These are phyloP conservation scores for Tuber indicum DNA, from an alignment of 495 filamentous ascomycete genomes.

Conservation along the genomic window DNA sequence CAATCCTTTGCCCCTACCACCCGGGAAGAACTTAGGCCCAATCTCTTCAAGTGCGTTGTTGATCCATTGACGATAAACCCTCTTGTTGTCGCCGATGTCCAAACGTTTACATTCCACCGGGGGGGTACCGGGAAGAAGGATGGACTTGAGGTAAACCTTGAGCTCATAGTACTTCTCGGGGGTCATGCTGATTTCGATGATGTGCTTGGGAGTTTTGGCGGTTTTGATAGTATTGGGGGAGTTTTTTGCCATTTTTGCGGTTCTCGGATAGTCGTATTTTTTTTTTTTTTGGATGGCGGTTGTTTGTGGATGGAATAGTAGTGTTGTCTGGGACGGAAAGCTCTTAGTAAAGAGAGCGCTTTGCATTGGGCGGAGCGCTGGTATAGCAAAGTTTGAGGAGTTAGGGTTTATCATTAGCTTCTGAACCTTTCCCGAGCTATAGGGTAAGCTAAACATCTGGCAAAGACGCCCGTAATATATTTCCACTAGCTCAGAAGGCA, in stretches of 20 bases:
- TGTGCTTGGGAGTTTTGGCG: neutral
- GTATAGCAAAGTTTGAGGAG: too few relatives aligned
- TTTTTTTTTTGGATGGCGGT: neutral
- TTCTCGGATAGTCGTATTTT: neutral
- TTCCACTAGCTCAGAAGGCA: too few relatives aligned
- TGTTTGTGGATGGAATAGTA: neutral
- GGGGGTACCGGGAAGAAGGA: neutral
- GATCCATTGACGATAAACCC: neutral
- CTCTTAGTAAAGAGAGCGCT: too few relatives aligned
- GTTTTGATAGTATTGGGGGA: neutral
- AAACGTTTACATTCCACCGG: neutral
- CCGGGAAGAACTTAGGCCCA: neutral
- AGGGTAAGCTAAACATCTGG: too few relatives aligned
- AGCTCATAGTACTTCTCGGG: neutral
- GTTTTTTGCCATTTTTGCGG: neutral
- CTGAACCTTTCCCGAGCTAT: too few relatives aligned
- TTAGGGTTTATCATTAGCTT: too few relatives aligned
- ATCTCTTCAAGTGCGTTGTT: neutral
- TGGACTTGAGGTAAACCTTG: neutral
- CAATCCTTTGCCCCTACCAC: neutral
- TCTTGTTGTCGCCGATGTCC: neutral
- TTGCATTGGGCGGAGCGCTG: too few relatives aligned
- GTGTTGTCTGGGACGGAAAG: neutral
- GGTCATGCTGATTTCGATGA: neutral
- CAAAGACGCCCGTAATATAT: too few relatives aligned